Evolutionary conservation across 495 filamentous ascomycete species (phyloP).

Genomic region (Jackrogersella multiformis): DNA sequence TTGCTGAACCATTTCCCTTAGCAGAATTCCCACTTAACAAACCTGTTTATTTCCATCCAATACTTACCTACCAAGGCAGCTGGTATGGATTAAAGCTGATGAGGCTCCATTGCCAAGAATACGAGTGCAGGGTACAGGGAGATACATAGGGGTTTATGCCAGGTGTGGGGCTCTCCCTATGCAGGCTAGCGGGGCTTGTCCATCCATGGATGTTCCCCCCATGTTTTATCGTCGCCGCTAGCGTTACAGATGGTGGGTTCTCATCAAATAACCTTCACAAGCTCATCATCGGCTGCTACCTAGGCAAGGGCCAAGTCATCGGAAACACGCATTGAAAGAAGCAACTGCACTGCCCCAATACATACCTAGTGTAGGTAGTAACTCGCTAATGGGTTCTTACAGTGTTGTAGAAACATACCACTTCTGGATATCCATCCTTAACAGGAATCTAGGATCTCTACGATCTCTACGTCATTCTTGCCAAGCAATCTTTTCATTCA

Average conservation of each 20-base stretch:
- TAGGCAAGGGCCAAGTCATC: slow-evolving; percentile 30
- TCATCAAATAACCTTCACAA: slow-evolving; percentile 38
- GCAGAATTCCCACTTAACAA: neutral
- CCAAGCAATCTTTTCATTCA: slow-evolving; percentile 23
- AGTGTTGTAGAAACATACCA: neutral
- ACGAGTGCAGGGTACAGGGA: slow-evolving; percentile 28
- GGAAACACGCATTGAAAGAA: slow-evolving; percentile 40
- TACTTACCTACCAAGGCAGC: neutral
- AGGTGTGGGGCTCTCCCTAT: slow-evolving; percentile 8
- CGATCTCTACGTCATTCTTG: slow-evolving; percentile 36
- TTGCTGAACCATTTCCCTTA: neutral
- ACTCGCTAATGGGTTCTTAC: neutral
- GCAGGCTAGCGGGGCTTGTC: slow-evolving; percentile 18
- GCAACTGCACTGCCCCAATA: slow-evolving; percentile 33
- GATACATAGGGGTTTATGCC: slow-evolving; percentile 16
- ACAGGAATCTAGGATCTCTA: too few relatives aligned
- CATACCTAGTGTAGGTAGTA: neutral
- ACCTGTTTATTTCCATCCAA: slow-evolving; percentile 3
- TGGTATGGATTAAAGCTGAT: slow-evolving; percentile 11
- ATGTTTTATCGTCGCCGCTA: slow-evolving; percentile 42
- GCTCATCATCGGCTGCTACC: slow-evolving; percentile 21
- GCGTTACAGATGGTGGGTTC: slow-evolving; percentile 38
- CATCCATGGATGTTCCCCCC: slow-evolving; percentile 28
- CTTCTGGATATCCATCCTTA: neutral
- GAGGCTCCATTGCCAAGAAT: slow-evolving; percentile 37